A percentile compares a stretch with the other conserved stretches of the same genome.
phyloP scores from a whole-genome alignment of 2,329 filamentous ascomycete genomes.

The Aspergillus novoparasiticus region DNA sequence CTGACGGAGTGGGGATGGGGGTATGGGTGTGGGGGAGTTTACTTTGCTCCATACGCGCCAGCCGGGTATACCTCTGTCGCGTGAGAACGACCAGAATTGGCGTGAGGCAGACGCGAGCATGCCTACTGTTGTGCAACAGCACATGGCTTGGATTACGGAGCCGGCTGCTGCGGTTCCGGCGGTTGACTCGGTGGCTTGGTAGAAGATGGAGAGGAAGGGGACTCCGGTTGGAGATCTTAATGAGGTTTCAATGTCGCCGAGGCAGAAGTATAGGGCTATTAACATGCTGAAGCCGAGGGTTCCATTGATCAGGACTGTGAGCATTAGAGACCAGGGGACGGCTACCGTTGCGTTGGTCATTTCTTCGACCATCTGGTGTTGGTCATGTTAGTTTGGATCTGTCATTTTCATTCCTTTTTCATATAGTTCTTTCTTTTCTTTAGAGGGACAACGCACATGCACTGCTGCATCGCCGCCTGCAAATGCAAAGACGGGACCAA shows the following conservation, averaged over 20 bases:
- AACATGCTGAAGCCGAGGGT: constrained; percentile 40
- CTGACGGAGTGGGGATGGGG: not conserved
- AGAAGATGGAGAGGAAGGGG: constrained; percentile 39
- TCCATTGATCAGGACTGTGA: constrained; percentile 40
- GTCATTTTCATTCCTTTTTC: not conserved
- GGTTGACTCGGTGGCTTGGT: constrained; percentile 31
- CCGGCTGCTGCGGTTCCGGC: constrained; percentile 29
- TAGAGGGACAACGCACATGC: constrained; percentile 32
- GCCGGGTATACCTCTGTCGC: constrained; percentile 29
- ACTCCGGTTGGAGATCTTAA: constrained; percentile 32
- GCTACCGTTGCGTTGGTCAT: constrained; percentile 39
- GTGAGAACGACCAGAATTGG: constrained; percentile 32
- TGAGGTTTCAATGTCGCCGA: constrained; percentile 35
- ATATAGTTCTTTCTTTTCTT: not conserved
- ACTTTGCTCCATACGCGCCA: constrained; percentile 33
- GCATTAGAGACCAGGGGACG: constrained; percentile 41
- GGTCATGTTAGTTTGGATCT: not conserved
- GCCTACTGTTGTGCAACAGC: constrained; percentile 33
- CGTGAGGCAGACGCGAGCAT: constrained; percentile 50
- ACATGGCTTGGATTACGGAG: constrained; percentile 31
- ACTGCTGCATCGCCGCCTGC: constrained; percentile 40
- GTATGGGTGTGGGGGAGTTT: not conserved
- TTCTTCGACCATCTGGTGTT: constrained; percentile 41
- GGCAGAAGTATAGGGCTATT: constrained; percentile 42
- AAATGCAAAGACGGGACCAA: constrained; percentile 40